These are phyloP conservation scores for Schoenoplectus triqueter DNA, from an alignment of 202 grass and related monocot genomes.

Conservation along the genomic window DNA sequence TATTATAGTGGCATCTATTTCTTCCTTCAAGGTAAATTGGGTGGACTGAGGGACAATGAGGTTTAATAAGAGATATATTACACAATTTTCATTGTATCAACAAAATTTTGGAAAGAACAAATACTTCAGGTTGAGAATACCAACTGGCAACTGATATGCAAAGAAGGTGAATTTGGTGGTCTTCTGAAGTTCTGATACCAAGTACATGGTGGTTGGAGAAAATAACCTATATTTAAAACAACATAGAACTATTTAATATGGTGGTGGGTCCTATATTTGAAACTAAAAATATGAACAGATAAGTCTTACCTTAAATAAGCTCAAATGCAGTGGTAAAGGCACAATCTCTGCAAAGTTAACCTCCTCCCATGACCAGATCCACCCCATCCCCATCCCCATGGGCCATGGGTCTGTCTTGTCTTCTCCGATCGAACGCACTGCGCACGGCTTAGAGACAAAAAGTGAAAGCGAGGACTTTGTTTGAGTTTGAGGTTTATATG, in stretches of 20 bases:
- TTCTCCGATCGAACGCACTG: background rate
- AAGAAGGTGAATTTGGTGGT: constrained; percentile 73
- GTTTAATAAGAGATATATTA: constrained; percentile 5
- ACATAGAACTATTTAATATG: background rate
- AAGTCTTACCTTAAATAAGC: too few species aligned
- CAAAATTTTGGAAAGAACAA: background rate
- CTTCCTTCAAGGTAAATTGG: too few species aligned
- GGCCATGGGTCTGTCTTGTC: background rate
- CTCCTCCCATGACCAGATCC: constrained; percentile 46
- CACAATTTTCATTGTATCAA: background rate
- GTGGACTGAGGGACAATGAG: background rate
- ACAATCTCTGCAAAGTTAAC: background rate
- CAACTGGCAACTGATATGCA: constrained; percentile 88
- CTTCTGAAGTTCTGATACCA: constrained; percentile 72
- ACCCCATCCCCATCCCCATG: too few species aligned
- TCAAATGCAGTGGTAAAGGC: background rate
- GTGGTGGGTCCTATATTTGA: too few species aligned
- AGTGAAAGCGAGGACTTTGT: too few species aligned
- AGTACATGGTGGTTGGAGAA: constrained; percentile 69
- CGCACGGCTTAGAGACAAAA: background rate
- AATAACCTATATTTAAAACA: constrained; percentile 73
- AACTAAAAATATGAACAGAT: too few species aligned
- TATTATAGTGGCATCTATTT: too few species aligned
- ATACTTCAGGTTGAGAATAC: constrained; percentile 20
- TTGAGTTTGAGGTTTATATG: too few species aligned